These are phyloP conservation scores for Colletotrichum aenigma DNA, from an alignment of 2,329 filamentous ascomycete genomes.

Conservation along the genomic window DNA sequence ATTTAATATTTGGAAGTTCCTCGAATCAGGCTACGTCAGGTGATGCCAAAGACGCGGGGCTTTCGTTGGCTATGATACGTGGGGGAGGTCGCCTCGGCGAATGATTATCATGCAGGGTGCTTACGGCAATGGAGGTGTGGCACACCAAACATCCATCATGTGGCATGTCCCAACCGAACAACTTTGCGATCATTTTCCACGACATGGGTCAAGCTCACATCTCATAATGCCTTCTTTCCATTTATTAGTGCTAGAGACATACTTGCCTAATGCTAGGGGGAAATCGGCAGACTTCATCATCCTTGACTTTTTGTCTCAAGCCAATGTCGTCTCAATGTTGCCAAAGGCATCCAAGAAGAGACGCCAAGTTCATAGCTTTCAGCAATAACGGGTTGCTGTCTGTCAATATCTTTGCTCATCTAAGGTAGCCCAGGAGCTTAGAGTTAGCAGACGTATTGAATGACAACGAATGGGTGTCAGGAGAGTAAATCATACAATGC, in stretches of 20 bases:
- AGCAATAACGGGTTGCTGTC: no score
- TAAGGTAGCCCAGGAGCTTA: no score
- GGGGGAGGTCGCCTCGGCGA: not conserved
- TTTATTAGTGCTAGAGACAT: not conserved
- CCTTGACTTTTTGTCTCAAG: no score
- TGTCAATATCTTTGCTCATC: no score
- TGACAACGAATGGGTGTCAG: no score
- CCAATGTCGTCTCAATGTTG: no score
- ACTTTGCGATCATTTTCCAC: not conserved
- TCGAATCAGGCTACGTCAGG: not conserved
- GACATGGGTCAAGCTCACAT: not conserved
- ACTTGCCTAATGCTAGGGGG: no score
- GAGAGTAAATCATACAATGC: no score
- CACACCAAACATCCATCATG: not conserved
- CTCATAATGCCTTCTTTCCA: not conserved
- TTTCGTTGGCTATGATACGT: not conserved
- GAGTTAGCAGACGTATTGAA: no score
- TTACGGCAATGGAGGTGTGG: not conserved
- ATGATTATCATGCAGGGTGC: not conserved
- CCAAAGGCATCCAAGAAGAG: no score
- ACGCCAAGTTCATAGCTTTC: no score
- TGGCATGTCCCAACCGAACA: not conserved
- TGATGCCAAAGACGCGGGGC: not conserved
- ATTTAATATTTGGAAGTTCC: not conserved
- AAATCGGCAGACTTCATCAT: no score